Conservation (phyloP, 176 grass and related monocot genomes). For the Ananas comosus region DNA sequence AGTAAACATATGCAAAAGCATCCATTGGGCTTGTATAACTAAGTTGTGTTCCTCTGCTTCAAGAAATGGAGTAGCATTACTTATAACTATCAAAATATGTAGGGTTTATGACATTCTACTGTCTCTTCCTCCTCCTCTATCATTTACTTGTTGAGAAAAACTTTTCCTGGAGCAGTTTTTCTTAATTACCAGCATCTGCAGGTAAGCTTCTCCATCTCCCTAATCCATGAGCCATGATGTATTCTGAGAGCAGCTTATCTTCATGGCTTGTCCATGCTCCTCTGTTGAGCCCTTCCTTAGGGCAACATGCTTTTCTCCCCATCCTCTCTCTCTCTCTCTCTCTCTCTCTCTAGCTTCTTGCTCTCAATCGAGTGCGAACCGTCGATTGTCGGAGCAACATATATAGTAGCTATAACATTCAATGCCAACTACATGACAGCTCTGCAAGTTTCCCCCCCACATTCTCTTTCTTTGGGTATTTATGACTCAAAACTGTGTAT, state of each 20-base stretch:
- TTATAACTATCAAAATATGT: too few relatives aligned
- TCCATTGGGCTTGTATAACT: too few relatives aligned
- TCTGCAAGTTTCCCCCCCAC: not conserved
- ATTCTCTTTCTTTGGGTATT: not conserved
- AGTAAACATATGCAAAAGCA: too few relatives aligned
- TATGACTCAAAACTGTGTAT: not conserved
- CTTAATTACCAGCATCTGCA: conserved; percentile 26
- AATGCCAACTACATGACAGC: conserved; percentile 4
- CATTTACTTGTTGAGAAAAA: too few relatives aligned
- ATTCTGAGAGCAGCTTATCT: conserved; percentile 39
- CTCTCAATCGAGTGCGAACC: not conserved
- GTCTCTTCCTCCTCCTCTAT: too few relatives aligned
- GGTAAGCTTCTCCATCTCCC: conserved; percentile 35
- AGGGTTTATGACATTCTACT: too few relatives aligned
- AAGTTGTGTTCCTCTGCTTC: too few relatives aligned
- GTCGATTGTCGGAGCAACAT: not conserved
- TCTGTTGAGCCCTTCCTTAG: conserved; percentile 27
- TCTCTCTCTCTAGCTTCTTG: conserved; percentile 1
- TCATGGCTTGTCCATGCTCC: conserved; percentile 38
- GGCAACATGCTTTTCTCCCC: conserved; percentile 19
- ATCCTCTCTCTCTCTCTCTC: conserved; percentile 9
- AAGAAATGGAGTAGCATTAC: too few relatives aligned
- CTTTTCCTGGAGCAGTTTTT: too few relatives aligned
- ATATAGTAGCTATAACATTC: conserved; percentile 1
- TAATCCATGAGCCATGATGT: conserved; percentile 27